Evolutionary conservation across 345 rosid genomes (phyloP).

Genomic region (thale cress (Arabidopsis thaliana)): TAIR10.1 NC_003075.7:7495001-7495500

Average conservation of each 20-base stretch:
- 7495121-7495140: constrained; percentile 80
- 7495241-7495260: constrained; percentile 57
- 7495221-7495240: constrained; percentile 60
- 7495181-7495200: constrained; percentile 63
- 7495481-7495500: constrained; percentile 76
- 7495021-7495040: neutral
- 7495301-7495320: constrained; percentile 79
- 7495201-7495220: constrained; percentile 63
- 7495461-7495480: constrained; percentile 68
- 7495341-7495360: constrained; percentile 47
- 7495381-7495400: constrained; percentile 72
- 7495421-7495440: constrained; percentile 76
- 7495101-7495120: constrained; percentile 81
- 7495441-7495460: constrained; percentile 55
- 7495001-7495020: neutral
- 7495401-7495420: constrained; percentile 69
- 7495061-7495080: constrained; percentile 56
- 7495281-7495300: constrained; percentile 98
- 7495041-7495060: constrained; percentile 6
- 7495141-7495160: constrained; percentile 75
- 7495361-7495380: constrained; percentile 83
- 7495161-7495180: constrained; percentile 49
- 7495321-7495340: constrained; percentile 69
- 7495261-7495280: constrained; percentile 81
- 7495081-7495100: constrained; percentile 73